Conservation (phyloP, 148 eudicot species). For the Vaccinium myrtillus region DNA sequence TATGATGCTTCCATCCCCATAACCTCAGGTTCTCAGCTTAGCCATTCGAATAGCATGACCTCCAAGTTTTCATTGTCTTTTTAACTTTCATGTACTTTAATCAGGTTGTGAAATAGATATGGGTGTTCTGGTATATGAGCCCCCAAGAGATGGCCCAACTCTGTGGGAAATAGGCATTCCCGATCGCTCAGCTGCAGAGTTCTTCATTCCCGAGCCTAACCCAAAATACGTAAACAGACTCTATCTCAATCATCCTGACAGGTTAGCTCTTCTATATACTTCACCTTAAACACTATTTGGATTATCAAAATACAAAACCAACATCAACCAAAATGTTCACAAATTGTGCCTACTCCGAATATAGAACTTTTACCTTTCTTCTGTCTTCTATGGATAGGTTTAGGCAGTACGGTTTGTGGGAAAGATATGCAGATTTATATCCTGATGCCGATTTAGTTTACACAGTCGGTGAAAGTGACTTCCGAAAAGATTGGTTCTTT, state of each 20-base stretch:
- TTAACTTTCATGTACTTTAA: background rate
- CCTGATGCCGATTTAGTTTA: constrained; percentile 68
- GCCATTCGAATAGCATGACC: background rate
- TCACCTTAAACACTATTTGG: constrained; percentile 1
- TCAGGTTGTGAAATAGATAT: constrained; percentile 2
- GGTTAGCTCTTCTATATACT: constrained; percentile 32
- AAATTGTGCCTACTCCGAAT: background rate
- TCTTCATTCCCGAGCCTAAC: constrained; percentile 80
- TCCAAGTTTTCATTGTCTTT: background rate
- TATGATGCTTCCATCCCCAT: constrained; percentile 41
- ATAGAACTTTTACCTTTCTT: background rate
- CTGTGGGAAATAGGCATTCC: constrained; percentile 96
- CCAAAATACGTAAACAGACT: constrained; percentile 68
- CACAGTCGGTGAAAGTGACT: constrained; percentile 61
- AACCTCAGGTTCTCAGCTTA: constrained; percentile 44
- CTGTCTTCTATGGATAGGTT: constrained; percentile 33
- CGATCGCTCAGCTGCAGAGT: constrained; percentile 83
- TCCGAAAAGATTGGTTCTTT: constrained; percentile 78
- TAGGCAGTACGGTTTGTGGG: constrained; percentile 94
- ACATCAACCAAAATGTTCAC: background rate
- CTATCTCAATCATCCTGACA: constrained; percentile 68
- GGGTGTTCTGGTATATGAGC: constrained; percentile 63
- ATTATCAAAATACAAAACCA: background rate
- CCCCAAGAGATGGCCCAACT: constrained; percentile 87
- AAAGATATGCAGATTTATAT: constrained; percentile 72